Base-by-base conservation (phyloP, 805 yeast species). In the Metschnikowia picachoensis region DNA sequence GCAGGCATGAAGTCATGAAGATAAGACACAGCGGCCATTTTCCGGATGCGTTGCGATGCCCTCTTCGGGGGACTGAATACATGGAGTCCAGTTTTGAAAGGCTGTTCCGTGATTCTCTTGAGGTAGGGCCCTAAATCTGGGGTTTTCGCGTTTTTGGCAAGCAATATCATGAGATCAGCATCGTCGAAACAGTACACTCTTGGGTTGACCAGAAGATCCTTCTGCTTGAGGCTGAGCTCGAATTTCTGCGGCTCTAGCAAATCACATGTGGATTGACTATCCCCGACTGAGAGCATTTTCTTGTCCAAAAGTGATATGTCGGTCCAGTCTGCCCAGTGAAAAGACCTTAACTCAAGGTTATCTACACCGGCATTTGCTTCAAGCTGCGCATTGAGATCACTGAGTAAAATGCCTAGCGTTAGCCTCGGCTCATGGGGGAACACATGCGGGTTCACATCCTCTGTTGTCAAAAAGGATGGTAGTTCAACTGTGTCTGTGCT, bases 1-100 rank as follows among this genome's bases (percentile, higher is more conserved):
- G 62, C 55, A 1, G 68, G 67, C 70, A 70, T 70, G 42, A 74
- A 70, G 35, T 72, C 73, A 41, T 70, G 55, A 4, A 76, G 54
- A 44, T 64, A 74, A 11, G 76, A 68, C 44, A 61, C 65, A 4
- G 69, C 60, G n/a, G 69, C 68, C 4, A 71, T 32, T 2, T 59
- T 51, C 38, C 70, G 66, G 17, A 57, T 35, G 4, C 54, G 53
- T 37, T 51, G 59, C 1, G 60, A 52, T 0, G 71, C 57, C 34
- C 73, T 61, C 20, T 67, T 69, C 1, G 70, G 55, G 47, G 65
- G 57, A n/a, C 42, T 40, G 42, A 58, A 65, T 1, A 75, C 60
- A 50, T 73, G 77, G 50, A 71, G 72, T 0, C 76, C 75, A 1
- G 73, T 38, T n/a, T 49, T 46, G 30, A 30, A 30, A 6, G 45